phyloP scores from a whole-genome alignment of 768 basidiomycete genomes.

The Dacryopinax spathularia region DNA sequence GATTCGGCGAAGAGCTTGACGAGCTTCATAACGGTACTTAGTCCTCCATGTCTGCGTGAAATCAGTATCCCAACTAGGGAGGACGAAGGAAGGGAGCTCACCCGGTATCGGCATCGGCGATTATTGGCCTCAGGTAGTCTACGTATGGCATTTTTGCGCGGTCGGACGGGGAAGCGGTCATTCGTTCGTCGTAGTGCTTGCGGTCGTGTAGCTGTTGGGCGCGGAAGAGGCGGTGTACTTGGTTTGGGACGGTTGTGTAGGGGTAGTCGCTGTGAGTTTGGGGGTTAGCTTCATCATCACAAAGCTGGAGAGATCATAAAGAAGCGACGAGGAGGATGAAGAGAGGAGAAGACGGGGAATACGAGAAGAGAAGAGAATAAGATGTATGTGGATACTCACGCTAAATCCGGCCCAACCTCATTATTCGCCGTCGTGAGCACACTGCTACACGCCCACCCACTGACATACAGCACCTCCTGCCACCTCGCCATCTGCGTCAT shows the following conservation, averaged over 20 bases:
- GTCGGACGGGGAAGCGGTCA: conserved; percentile 46
- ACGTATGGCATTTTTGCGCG: conserved; percentile 60
- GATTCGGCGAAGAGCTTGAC: conserved; percentile 91
- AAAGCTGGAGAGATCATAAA: too few species aligned
- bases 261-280: conserved; percentile 82
- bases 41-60: conserved; percentile 61
- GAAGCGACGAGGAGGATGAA: neutral
- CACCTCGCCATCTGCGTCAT: conserved; percentile 87
- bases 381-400: conserved; percentile 29
- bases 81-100: conserved; percentile 24
- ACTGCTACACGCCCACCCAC: conserved; percentile 81
- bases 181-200: conserved; percentile 81
- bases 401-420: conserved; percentile 84
- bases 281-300: too few species aligned
- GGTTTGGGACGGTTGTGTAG: conserved; percentile 91
- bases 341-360: neutral
- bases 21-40: conserved; percentile 90
- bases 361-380: neutral
- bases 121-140: conserved; percentile 83
- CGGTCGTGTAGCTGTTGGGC: conserved; percentile 87
- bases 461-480: conserved; percentile 81
- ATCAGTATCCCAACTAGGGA: conserved; percentile 3
- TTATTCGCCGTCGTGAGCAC: conserved; percentile 79
- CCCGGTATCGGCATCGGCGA: conserved; percentile 94
- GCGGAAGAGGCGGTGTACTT: conserved; percentile 80